A percentile compares a stretch with the other conserved stretches of the same genome.
These are phyloP conservation scores for Ophiostoma australiae DNA, from an alignment of 2,329 filamentous ascomycete genomes.

Conservation along the genomic window DNA sequence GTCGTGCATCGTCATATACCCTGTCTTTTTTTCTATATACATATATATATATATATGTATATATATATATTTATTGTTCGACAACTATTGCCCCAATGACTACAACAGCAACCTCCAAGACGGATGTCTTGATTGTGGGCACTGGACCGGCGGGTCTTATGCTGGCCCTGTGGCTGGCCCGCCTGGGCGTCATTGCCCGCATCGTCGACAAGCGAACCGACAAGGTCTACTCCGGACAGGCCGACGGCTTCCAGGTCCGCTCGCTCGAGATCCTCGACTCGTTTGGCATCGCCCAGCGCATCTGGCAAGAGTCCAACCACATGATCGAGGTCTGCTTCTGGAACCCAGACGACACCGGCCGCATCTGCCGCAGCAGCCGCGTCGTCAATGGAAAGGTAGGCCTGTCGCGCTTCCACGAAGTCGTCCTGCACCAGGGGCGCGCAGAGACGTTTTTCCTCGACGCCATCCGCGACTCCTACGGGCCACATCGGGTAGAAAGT, in stretches of 20 bases:
- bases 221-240: conserved; percentile 41
- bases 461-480: neutral
- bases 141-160: conserved; percentile 35
- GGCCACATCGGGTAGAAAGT: conserved; percentile 50
- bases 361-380: conserved; percentile 53
- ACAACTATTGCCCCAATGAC: neutral
- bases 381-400: conserved; percentile 60
- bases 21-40: too few relatives aligned
- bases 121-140: conserved; percentile 28
- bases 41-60: too few relatives aligned
- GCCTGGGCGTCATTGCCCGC: conserved; percentile 39
- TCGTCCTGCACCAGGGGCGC: conserved; percentile 65
- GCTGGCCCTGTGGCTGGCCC: conserved; percentile 42
- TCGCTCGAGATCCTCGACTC: conserved; percentile 68
- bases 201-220: conserved; percentile 43
- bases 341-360: conserved; percentile 56
- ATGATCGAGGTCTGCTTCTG: conserved; percentile 61
- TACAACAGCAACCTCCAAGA: conserved; percentile 17
- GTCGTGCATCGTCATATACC: too few relatives aligned
- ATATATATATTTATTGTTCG: too few relatives aligned
- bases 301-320: conserved; percentile 62
- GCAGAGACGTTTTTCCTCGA: conserved; percentile 65
- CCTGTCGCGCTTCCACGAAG: conserved; percentile 59
- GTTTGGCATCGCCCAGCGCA: conserved; percentile 60
- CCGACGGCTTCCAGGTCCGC: conserved; percentile 52